These are phyloP conservation scores for Heracleum sosnowskyi DNA, from an alignment of 129 eudicot genomes.

Conservation along the genomic window DNA sequence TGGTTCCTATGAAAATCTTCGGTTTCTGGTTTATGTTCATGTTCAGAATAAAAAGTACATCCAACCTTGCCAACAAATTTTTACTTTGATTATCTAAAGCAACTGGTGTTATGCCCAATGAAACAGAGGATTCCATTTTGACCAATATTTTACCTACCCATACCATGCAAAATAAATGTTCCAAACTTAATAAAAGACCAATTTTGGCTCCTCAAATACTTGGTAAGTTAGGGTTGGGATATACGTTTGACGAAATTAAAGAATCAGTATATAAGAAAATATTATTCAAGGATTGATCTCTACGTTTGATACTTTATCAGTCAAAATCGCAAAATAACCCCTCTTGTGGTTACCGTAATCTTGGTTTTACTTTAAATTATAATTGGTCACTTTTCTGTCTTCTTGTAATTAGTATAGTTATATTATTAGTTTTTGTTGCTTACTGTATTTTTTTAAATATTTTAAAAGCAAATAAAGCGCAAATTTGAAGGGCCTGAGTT, in stretches of 20 bases:
- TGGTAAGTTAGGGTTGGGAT: background rate
- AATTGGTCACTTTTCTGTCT: background rate
- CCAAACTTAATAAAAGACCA: background rate
- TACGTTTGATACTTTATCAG: background rate
- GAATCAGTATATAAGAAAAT: background rate
- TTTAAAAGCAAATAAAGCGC: conserved; percentile 55
- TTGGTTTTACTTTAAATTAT: background rate
- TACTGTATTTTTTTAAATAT: conserved; percentile 2
- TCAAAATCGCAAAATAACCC: background rate
- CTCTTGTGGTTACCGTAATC: background rate
- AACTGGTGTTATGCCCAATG: background rate
- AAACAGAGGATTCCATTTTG: background rate
- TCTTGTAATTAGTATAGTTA: conserved; percentile 1
- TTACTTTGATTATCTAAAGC: background rate
- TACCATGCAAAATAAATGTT: background rate
- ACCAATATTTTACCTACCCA: background rate
- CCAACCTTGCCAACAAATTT: background rate
- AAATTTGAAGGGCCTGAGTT: conserved; percentile 45
- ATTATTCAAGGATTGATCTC: background rate
- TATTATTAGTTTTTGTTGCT: background rate
- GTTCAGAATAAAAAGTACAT: background rate
- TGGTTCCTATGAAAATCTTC: background rate
- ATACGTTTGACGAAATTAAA: background rate
- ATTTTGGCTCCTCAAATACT: background rate
- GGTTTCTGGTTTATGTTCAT: background rate